A percentile compares a stretch with the other conserved stretches of the same genome.
These are phyloP conservation scores for Starmerella gropengiesseri DNA, from an alignment of 805 yeast genomes.

Conservation along the genomic window DNA sequence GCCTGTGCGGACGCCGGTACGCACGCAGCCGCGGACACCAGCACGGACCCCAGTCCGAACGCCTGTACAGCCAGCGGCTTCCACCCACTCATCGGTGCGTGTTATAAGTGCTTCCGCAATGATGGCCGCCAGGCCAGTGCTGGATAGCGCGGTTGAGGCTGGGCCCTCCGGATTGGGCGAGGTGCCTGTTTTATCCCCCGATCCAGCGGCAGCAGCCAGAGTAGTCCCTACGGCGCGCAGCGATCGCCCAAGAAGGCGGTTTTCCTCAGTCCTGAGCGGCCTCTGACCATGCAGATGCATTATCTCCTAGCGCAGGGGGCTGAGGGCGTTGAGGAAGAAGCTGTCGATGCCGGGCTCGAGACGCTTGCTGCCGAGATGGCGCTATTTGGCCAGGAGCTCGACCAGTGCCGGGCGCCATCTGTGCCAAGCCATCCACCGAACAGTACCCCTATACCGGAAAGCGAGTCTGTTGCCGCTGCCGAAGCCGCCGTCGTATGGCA, in stretches of 20 bases:
- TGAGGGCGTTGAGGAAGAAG: background rate
- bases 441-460: too few relatives aligned
- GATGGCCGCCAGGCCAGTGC: too few relatives aligned
- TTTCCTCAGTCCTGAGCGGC: conserved; percentile 1
- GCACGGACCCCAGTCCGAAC: too few relatives aligned
- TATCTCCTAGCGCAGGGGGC: background rate
- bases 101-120: too few relatives aligned
- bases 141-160: too few relatives aligned
- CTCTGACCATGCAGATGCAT: conserved; percentile 3
- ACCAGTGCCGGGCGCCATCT: background rate
- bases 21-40: too few relatives aligned
- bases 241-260: background rate
- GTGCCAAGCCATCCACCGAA: background rate
- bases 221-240: conserved; percentile 4
- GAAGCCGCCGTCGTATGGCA: conserved; percentile 1
- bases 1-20: too few relatives aligned
- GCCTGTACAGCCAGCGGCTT: too few relatives aligned
- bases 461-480: too few relatives aligned
- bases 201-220: background rate
- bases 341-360: background rate
- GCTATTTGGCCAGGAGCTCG: background rate
- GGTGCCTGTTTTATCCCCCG: too few relatives aligned
- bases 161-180: too few relatives aligned
- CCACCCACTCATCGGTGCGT: too few relatives aligned
- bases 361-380: conserved; percentile 1